Evolutionary conservation across 2,329 filamentous ascomycete species (phyloP), one percentile per base, ranked within the genome.

Genomic region (Trichoderma atroviride): DNA sequence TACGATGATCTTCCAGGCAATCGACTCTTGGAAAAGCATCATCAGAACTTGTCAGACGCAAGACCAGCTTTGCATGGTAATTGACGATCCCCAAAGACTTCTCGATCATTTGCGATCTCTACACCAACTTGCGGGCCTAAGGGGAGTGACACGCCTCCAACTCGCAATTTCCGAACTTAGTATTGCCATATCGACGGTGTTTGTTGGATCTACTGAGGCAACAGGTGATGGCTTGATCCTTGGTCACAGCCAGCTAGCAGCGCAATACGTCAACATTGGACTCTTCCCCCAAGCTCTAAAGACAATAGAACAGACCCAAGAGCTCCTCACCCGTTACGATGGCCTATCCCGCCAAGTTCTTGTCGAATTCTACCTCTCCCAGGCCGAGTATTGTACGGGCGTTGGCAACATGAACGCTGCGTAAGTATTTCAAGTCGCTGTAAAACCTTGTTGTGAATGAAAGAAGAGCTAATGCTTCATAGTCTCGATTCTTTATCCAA

Each of bases 321-420:
- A 81, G 24, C 83, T 85, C 22, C 72, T 82, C 10, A 74, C 78
- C 53, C 76, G 81, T 63, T 76, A 80, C n/a, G 76, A 81, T n/a
- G 75, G 75, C 0, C 71, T 77, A 3, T 79, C 82, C 2, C 77
- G 77, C 14, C 81, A 84, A 22, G 78, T 82, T 6, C 72, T 83
- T 24, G 83, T 83, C 11, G 79, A 79, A 19, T 91, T 91, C 77
- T 87, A 94, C 72, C 80, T 97, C 7, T 88, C 89, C 0, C 89
- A 90, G 71, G 89, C 92, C 0, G 92, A 97, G 77, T 93, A 94
- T 77, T 83, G 90, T 33, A 82, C 94, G 22, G 86, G 87, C 1
- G 86, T 90, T 14, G 91, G 91, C 11, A 88, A 89, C 61, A 80
- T 87, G 19, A 85, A 89, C 11, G 89, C 91, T 79, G 91, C 87